phyloP scores from a whole-genome alignment of 371 early-diverging fungal genomes.

The Rhizopus microsporus region DNA sequence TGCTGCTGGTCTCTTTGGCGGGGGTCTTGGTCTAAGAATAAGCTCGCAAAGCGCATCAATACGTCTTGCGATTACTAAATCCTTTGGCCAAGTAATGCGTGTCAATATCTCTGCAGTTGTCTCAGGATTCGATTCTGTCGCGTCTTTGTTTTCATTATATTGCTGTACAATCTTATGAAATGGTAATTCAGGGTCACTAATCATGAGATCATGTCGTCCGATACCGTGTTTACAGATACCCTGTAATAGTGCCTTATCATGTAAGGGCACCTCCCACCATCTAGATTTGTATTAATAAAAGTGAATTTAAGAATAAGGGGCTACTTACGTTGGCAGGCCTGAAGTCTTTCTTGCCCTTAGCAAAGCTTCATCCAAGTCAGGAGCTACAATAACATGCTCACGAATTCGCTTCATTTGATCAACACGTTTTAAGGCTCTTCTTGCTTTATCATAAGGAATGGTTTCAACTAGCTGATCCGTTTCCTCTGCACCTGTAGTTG shows the following conservation, averaged over 20 bases:
- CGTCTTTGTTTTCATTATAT: conserved; percentile 6
- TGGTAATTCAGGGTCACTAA: conserved; percentile 58
- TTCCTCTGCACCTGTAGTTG: conserved; percentile 25
- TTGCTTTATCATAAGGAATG: conserved; percentile 68
- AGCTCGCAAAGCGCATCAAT: conserved; percentile 56
- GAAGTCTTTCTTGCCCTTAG: conserved; percentile 35
- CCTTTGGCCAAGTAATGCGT: conserved; percentile 57
- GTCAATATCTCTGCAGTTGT: conserved; percentile 16
- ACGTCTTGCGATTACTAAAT: conserved; percentile 55
- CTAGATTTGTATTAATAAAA: conserved; percentile 29
- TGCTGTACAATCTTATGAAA: conserved; percentile 38
- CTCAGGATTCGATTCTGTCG: conserved; percentile 10
- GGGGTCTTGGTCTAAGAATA: conserved; percentile 50
- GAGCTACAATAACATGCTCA: conserved; percentile 56
- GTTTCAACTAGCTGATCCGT: conserved; percentile 44
- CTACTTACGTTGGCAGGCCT: conserved; percentile 37
- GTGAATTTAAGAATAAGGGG: not conserved
- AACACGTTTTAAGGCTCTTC: conserved; percentile 66
- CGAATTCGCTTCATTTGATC: conserved; percentile 68
- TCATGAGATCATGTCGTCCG: conserved; percentile 64
- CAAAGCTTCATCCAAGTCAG: conserved; percentile 44
- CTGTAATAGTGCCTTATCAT: conserved; percentile 67
- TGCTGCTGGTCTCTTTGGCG: conserved; percentile 20
- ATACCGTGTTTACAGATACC: conserved; percentile 73
- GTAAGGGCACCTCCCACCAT: conserved; percentile 67